Percentiles rank a stretch among this genome's conserved stretches.
Conservation (phyloP, 208 protist genomes). For the Acanthamoeba sp. region DNA sequence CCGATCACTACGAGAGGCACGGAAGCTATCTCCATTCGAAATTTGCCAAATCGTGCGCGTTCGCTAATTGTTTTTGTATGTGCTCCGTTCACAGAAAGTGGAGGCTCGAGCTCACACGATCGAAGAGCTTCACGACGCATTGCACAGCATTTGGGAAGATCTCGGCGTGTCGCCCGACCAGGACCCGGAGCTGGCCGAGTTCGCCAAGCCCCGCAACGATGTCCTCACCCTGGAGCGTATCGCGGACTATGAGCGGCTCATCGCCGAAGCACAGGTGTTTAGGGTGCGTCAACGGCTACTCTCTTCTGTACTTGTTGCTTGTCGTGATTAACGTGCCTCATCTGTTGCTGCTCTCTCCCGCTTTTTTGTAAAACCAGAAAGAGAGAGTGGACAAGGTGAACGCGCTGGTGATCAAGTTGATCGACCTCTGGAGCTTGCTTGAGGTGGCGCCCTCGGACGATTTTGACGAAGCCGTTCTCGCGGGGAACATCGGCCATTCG, state of each 20-base stretch:
- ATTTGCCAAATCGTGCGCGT: no score
- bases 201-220: background rate
- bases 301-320: background rate
- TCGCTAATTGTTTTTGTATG: no score
- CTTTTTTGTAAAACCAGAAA: background rate
- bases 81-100: constrained; percentile 26
- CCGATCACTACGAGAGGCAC: constrained; percentile 15
- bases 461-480: constrained; percentile 48
- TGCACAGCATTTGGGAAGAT: constrained; percentile 37
- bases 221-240: constrained; percentile 44
- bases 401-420: constrained; percentile 17
- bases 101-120: constrained; percentile 8
- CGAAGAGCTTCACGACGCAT: constrained; percentile 8
- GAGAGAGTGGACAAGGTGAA: constrained; percentile 18
- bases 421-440: constrained; percentile 38
- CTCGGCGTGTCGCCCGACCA: background rate
- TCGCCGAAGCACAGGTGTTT: background rate
- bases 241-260: constrained; percentile 45
- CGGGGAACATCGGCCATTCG: constrained; percentile 32
- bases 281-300: background rate
- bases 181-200: background rate
- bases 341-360: no score
- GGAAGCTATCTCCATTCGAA: background rate
- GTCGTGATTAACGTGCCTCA: no score
- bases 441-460: background rate